phyloP scores from a whole-genome alignment of 306 rosid genomes.

The Cucurbita pepo region DNA sequence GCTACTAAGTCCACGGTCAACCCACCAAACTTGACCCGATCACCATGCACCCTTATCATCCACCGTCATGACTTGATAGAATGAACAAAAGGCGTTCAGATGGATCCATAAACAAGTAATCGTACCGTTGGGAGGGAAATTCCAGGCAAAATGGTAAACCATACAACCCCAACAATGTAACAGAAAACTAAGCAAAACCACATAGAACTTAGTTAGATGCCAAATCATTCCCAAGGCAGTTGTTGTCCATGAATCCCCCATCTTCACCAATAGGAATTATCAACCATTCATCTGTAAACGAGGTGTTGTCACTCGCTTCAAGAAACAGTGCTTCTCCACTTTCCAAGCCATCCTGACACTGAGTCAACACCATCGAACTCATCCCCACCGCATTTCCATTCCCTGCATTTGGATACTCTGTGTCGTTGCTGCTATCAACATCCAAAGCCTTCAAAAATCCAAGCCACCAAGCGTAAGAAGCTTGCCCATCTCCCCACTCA shows the following conservation, averaged over 20 bases:
- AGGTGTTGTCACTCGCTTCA: conserved; percentile 13
- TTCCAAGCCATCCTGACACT: not conserved
- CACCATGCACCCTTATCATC: not conserved
- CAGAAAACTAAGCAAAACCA: not conserved
- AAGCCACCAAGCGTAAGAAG: conserved; percentile 35
- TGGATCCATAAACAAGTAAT: not conserved
- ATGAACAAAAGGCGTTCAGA: not conserved
- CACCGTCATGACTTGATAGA: not conserved
- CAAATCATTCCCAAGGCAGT: not conserved
- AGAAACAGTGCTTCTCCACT: conserved; percentile 6
- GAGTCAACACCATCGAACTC: not conserved
- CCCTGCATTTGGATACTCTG: conserved; percentile 8
- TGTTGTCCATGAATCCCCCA: not conserved
- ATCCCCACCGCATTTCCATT: not conserved
- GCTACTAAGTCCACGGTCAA: not conserved
- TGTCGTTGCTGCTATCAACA: not conserved
- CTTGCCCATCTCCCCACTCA: conserved; percentile 30
- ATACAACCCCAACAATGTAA: not conserved
- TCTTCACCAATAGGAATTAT: conserved; percentile 13
- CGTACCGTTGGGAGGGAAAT: not conserved
- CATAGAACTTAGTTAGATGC: not conserved
- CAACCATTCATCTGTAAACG: conserved; percentile 41
- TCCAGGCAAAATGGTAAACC: not conserved
- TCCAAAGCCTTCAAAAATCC: conserved; percentile 32
- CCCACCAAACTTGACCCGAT: not conserved